Percentiles rank a stretch among this genome's conserved stretches.
Evolutionary conservation across 805 yeast species (phyloP).

Genomic region (Yarrowia sp.): DNA sequence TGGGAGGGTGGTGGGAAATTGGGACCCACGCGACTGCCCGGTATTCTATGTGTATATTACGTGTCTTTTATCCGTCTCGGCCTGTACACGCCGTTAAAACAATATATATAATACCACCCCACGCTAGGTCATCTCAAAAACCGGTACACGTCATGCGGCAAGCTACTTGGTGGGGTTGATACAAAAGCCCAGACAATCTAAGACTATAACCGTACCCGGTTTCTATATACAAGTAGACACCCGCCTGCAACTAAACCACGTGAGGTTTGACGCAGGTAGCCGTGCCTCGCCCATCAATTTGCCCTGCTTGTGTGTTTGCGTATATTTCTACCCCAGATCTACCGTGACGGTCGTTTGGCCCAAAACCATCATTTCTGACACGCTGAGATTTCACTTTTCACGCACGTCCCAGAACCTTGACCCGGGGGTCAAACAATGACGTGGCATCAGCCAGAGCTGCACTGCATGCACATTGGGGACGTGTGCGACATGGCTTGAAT

Average conservation of each 20-base stretch:
- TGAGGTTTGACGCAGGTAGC: background rate
- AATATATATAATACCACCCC: too few species aligned
- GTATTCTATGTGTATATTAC: background rate
- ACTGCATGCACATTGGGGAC: slow-evolving; percentile 5
- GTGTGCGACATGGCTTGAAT: background rate
- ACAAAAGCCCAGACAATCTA: background rate
- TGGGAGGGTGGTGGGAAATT: background rate
- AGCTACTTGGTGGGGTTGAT: background rate
- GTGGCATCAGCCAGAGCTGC: slow-evolving; percentile 2
- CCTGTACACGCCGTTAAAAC: too few species aligned
- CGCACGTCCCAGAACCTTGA: slow-evolving; percentile 3
- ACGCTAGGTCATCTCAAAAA: background rate
- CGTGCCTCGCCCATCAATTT: background rate
- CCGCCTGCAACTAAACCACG: too few species aligned
- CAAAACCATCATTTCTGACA: background rate
- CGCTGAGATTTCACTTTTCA: background rate
- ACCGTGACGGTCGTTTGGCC: background rate
- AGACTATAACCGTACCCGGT: too few species aligned
- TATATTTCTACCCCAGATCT: slow-evolving; percentile 4
- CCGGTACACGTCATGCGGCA: slow-evolving; percentile 3
- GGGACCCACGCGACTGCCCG: background rate
- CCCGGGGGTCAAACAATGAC: slow-evolving; percentile 10
- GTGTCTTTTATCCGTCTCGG: too few species aligned
- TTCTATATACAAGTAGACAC: too few species aligned
- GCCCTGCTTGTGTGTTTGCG: too few species aligned